Base-by-base conservation (phyloP, 768 basidiomycete species). In the Ephemerocybe angulata region DNA sequence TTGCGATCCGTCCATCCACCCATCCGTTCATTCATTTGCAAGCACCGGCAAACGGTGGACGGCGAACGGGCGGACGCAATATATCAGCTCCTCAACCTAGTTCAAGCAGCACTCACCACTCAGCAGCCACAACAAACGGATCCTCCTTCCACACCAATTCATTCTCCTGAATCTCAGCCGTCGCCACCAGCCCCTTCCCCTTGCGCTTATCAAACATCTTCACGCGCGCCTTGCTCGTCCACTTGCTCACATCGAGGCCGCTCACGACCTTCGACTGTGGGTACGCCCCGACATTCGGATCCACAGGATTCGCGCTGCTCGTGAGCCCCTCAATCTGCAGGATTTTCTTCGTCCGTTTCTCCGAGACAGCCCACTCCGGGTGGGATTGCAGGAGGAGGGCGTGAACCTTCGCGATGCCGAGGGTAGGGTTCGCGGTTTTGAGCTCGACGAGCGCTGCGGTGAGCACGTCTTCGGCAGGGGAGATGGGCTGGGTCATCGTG, bases 61-160 rank as follows among this genome's bases (percentile, higher is more conserved):
- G n/a, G n/a, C n/a, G n/a, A n/a, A n/a, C n/a, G n/a, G n/a, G n/a
- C n/a, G n/a, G n/a, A n/a, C n/a, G 19, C 51, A 47, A 58, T 60
- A 64, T 62, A 59, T 59, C 33, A 24, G 38, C 47, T 40, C 13
- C 38, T 41, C 15, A 53, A 10, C 10, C 8, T 12, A 11, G 42
- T 11, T 44, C 21, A n/a, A n/a, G n/a, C n/a, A 30, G 28, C 19
- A 62, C 68, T 57, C 66, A 89, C 87, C 86, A 89, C 70, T 89
- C 87, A n/a, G 89, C 84, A n/a, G 88, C 86, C 21, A 90, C 69
- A 42, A 87, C 69, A 63, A 86, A 91, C 1, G 89, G 90, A 62
- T 91, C 88, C 64, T 95, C 92, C 55, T 84, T 86, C 90, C 93
- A 94, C 17, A 96, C 66, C 3, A 83, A 72, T 58, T 94, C 89